Conservation (phyloP, 345 rosid species). For the Citrus medica region DNA sequence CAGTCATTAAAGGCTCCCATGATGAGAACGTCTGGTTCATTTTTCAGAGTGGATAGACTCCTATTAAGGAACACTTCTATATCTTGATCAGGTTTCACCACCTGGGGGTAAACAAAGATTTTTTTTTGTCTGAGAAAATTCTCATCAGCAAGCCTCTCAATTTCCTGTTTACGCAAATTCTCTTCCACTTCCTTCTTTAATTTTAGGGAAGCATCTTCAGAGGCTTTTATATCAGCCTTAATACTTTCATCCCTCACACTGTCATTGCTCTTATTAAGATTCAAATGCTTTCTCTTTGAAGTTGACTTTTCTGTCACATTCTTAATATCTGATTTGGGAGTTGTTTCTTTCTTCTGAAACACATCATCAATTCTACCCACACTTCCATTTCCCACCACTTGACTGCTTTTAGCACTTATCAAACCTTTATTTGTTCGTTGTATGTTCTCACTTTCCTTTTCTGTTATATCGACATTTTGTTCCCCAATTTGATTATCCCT, state of each 20-base stretch:
- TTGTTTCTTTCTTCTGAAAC: slow-evolving; percentile 13
- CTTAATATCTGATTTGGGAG: slow-evolving; percentile 14
- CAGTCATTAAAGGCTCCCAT: slow-evolving; percentile 95
- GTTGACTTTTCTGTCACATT: slow-evolving; percentile 19
- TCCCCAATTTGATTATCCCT: slow-evolving; percentile 26
- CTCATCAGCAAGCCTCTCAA: slow-evolving; percentile 58
- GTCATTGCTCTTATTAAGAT: slow-evolving; percentile 5
- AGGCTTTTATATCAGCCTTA: slow-evolving; percentile 12
- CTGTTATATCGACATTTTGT: slow-evolving; percentile 17
- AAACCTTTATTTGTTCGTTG: slow-evolving; percentile 6
- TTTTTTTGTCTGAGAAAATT: slow-evolving; percentile 40
- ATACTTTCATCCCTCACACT: slow-evolving; percentile 8
- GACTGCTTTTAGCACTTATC: slow-evolving; percentile 9
- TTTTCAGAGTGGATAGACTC: slow-evolving; percentile 50
- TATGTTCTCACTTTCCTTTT: slow-evolving; percentile 19
- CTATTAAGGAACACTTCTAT: slow-evolving; percentile 71
- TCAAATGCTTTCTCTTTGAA: slow-evolving; percentile 15
- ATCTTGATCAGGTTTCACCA: slow-evolving; percentile 58
- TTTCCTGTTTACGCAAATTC: slow-evolving; percentile 46
- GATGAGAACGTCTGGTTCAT: slow-evolving; percentile 62
- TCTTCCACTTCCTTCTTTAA: slow-evolving; percentile 40
- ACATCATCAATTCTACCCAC: slow-evolving; percentile 17
- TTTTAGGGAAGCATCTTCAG: slow-evolving; percentile 35
- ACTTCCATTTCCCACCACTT: slow-evolving; percentile 32
- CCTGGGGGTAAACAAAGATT: slow-evolving; percentile 66